phyloP scores from a whole-genome alignment of 352 stramenopile genomes.

The Globisporangium nodosum region DNA sequence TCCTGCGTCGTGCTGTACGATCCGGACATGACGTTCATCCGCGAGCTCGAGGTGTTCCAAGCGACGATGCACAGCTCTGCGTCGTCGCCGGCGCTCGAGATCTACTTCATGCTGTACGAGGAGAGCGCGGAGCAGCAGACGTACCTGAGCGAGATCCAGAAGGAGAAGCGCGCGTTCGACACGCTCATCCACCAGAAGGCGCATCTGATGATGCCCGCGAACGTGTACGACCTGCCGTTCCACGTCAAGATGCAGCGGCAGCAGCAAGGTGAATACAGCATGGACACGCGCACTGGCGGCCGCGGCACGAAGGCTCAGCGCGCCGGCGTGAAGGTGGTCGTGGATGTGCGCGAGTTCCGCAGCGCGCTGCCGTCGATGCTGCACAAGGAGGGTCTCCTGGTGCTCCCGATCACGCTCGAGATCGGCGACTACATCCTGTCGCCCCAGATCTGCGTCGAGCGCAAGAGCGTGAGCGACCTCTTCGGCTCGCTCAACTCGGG shows the following conservation, averaged over 20 bases:
- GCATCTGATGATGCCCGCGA: constrained; percentile 85
- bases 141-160: constrained; percentile 92
- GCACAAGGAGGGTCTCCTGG: constrained; percentile 90
- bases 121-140: constrained; percentile 94
- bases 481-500: constrained; percentile 95
- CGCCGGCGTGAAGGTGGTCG: constrained; percentile 69
- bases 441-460: constrained; percentile 96
- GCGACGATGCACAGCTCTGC: constrained; percentile 27
- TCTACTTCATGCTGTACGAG: constrained; percentile 97
- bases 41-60: constrained; percentile 93
- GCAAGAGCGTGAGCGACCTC: constrained; percentile 95
- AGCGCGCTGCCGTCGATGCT: constrained; percentile 95
- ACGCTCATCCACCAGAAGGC: constrained; percentile 95
- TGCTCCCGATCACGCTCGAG: constrained; percentile 94
- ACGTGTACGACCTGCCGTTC: constrained; percentile 78
- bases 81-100: constrained; percentile 38
- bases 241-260: constrained; percentile 64
- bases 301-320: constrained; percentile 32
- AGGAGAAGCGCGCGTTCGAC: constrained; percentile 96
- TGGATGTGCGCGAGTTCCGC: constrained; percentile 97
- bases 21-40: constrained; percentile 92
- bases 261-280: constrained; percentile 61
- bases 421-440: constrained; percentile 98
- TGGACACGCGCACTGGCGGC: constrained; percentile 72
- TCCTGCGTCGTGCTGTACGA: constrained; percentile 94